A percentile compares a stretch with the other conserved stretches of the same genome.
Evolutionary conservation across 1,284 basidiomycete species (phyloP).

Genomic region (Cryptococcus sp.): DNA sequence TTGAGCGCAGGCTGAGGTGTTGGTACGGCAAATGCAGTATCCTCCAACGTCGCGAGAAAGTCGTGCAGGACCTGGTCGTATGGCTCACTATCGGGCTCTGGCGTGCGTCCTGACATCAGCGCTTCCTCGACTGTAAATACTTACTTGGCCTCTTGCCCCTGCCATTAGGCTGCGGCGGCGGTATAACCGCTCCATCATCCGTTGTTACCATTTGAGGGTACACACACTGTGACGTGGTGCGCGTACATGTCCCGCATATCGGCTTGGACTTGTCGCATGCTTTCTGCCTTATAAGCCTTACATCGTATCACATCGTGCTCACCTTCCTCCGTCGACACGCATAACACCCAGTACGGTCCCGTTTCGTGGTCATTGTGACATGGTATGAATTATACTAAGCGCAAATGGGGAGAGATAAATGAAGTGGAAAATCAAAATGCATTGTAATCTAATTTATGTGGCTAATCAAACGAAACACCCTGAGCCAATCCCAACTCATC

Average conservation of each 20-base stretch:
- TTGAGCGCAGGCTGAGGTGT: background rate
- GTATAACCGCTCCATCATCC: constrained; percentile 25
- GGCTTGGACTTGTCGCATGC: background rate
- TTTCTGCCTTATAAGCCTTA: background rate
- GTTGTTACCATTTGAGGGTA: constrained; percentile 30
- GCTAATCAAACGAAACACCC: constrained; percentile 70
- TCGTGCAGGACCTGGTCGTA: constrained; percentile 26
- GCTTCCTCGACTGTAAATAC: background rate
- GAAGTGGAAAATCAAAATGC: no score
- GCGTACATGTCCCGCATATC: background rate
- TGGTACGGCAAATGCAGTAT: background rate
- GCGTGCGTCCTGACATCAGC: background rate
- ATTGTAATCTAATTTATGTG: background rate
- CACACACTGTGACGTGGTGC: constrained; percentile 16
- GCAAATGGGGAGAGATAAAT: no score
- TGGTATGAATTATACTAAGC: no score
- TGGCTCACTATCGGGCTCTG: background rate
- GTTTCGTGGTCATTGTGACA: background rate
- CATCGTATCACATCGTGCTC: background rate
- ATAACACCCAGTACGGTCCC: background rate
- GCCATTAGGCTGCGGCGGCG: constrained; percentile 30
- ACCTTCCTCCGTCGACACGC: background rate
- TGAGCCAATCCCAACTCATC: constrained; percentile 82
- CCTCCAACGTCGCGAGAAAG: background rate
- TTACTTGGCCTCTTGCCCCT: constrained; percentile 23